Evolutionary conservation across 2,329 filamentous ascomycete species (phyloP).

Genomic region (Nothophoma quercina): DNA sequence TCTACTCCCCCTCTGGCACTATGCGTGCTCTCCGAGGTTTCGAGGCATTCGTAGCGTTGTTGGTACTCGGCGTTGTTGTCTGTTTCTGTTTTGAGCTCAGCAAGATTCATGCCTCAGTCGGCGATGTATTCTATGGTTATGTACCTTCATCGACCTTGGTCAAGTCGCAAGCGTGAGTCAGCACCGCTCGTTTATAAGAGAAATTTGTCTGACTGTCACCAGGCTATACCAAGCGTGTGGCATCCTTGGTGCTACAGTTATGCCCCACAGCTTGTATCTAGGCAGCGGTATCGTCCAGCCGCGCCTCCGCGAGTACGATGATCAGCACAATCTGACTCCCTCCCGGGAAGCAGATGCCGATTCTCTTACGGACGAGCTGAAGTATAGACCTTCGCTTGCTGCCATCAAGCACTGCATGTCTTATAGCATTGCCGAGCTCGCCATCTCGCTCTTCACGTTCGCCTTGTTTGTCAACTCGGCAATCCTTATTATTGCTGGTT

Average conservation of each 20-base stretch:
- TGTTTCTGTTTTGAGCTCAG: slow-evolving; percentile 66
- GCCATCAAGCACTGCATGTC: slow-evolving; percentile 79
- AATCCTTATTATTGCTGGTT: slow-evolving; percentile 82
- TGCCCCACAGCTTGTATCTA: slow-evolving; percentile 67
- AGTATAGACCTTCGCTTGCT: slow-evolving; percentile 73
- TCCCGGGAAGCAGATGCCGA: slow-evolving; percentile 15
- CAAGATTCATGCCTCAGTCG: slow-evolving; percentile 59
- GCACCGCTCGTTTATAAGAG: not conserved
- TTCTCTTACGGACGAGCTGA: slow-evolving; percentile 50
- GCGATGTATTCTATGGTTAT: slow-evolving; percentile 63
- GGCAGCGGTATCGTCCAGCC: slow-evolving; percentile 65
- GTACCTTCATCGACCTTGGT: slow-evolving; percentile 62
- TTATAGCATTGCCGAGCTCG: slow-evolving; percentile 75
- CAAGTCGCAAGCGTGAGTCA: slow-evolving; percentile 57
- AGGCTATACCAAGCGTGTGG: slow-evolving; percentile 71
- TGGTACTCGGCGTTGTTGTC: slow-evolving; percentile 64
- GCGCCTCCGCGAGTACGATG: slow-evolving; percentile 51
- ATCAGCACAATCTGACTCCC: slow-evolving; percentile 15
- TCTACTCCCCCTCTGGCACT: slow-evolving; percentile 61
- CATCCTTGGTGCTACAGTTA: slow-evolving; percentile 76
- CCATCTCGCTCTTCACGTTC: slow-evolving; percentile 79
- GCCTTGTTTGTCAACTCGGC: slow-evolving; percentile 85
- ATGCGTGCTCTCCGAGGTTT: slow-evolving; percentile 62
- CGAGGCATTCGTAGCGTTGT: slow-evolving; percentile 61
- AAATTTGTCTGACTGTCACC: slow-evolving; percentile 12